These are phyloP conservation scores for Vaccinium corymbosum DNA, from an alignment of 148 eudicot species.

Conservation along the genomic window DNA sequence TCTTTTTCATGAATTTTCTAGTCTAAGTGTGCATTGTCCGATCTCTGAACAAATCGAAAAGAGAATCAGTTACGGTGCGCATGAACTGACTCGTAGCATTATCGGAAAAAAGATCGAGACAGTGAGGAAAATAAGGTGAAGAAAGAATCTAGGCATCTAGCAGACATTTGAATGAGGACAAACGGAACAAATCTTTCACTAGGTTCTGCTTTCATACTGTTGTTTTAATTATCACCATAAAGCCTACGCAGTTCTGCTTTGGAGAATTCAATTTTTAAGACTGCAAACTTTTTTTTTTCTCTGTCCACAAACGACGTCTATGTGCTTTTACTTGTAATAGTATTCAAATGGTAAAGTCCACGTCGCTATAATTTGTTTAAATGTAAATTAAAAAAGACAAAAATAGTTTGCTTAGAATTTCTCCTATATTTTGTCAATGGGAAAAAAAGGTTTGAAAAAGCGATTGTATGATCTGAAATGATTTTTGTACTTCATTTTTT, in stretches of 20 bases:
- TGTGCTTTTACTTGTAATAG: not conserved
- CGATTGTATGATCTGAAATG: too few species aligned
- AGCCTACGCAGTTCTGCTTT: conserved; percentile 3
- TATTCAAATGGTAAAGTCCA: too few species aligned
- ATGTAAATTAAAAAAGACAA: too few species aligned
- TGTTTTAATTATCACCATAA: conserved; percentile 8
- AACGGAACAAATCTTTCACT: conserved; percentile 17
- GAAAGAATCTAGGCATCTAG: conserved; percentile 16
- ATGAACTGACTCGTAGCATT: not conserved
- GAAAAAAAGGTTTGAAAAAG: too few species aligned
- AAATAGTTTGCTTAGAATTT: too few species aligned
- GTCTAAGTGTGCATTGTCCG: not conserved
- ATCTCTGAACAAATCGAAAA: too few species aligned
- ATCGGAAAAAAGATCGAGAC: not conserved
- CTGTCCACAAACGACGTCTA: not conserved
- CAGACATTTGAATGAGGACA: conserved; percentile 31
- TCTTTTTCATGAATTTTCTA: not conserved
- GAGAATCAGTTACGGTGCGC: not conserved
- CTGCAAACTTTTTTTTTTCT: not conserved
- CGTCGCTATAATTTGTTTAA: too few species aligned
- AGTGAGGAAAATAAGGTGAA: not conserved
- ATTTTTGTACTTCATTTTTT: too few species aligned
- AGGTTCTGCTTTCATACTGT: not conserved
- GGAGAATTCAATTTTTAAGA: conserved; percentile 4
- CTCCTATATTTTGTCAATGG: too few species aligned